A percentile compares a stretch with the other conserved stretches of the same genome.
These are phyloP conservation scores for Albatrellus sp. DNA, from an alignment of 1,284 basidiomycete species.

Conservation along the genomic window DNA sequence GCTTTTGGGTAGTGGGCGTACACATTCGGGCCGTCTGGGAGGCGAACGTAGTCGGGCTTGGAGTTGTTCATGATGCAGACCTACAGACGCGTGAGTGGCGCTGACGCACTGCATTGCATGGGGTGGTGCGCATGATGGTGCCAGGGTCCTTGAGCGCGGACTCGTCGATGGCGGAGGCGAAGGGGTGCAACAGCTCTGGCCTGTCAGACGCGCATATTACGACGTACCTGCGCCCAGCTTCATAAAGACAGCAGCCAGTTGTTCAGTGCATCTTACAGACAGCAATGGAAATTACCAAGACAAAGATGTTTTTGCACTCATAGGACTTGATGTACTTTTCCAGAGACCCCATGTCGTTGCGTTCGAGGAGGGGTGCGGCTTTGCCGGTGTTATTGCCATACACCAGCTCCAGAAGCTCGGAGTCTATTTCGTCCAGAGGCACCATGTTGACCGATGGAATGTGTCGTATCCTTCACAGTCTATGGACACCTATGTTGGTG, in stretches of 20 bases:
- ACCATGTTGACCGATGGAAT: too few species aligned
- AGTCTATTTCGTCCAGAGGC: too few species aligned
- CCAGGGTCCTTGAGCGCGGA: constrained; percentile 33
- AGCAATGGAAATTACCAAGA: constrained; percentile 45
- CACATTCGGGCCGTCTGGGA: constrained; percentile 42
- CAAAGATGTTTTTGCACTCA: constrained; percentile 50
- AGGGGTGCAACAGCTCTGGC: constrained; percentile 50
- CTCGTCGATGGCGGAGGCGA: constrained; percentile 47
- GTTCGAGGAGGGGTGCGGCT: constrained; percentile 15
- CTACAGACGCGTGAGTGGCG: constrained; percentile 16
- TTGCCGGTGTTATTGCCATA: too few species aligned
- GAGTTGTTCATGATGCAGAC: constrained; percentile 31
- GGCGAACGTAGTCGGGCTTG: constrained; percentile 44
- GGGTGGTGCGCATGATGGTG: constrained; percentile 28
- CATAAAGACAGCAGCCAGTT: background rate
- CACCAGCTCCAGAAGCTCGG: too few species aligned
- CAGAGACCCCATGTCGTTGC: constrained; percentile 30
- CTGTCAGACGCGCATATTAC: constrained; percentile 17
- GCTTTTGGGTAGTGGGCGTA: constrained; percentile 28
- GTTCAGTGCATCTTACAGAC: background rate
- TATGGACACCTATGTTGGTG: too few species aligned
- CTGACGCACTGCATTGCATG: background rate
- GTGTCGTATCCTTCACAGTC: too few species aligned
- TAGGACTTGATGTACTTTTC: constrained; percentile 59
- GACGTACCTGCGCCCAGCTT: constrained; percentile 16